phyloP scores from a whole-genome alignment of 805 yeast genomes.

The Yarrowia sp. region DNA sequence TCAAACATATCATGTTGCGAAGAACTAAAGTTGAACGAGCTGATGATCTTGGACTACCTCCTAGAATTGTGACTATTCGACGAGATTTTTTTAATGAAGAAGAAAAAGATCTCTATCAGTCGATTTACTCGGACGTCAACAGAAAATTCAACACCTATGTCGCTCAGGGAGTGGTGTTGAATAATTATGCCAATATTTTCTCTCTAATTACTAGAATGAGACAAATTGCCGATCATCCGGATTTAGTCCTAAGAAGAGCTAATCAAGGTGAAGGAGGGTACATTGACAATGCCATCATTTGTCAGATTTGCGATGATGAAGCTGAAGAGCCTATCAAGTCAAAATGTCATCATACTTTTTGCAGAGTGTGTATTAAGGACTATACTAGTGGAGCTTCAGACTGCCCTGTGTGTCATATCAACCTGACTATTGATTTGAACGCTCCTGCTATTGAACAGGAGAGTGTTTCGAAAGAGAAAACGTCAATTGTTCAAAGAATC shows the following conservation, averaged over 20 bases:
- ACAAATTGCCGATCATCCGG: slow-evolving; percentile 98
- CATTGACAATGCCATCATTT: slow-evolving; percentile 59
- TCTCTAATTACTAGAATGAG: slow-evolving; percentile 96
- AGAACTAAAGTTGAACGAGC: slow-evolving; percentile 96
- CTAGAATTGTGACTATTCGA: slow-evolving; percentile 86
- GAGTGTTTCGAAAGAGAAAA: slow-evolving; percentile 51
- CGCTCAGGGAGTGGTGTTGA: slow-evolving; percentile 92
- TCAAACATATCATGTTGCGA: slow-evolving; percentile 83
- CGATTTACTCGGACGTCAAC: slow-evolving; percentile 80
- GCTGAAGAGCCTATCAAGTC: slow-evolving; percentile 97
- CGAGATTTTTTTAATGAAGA: slow-evolving; percentile 88
- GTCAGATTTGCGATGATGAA: slow-evolving; percentile 94
- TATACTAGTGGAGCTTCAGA: slow-evolving; percentile 74
- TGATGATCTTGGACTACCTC: slow-evolving; percentile 96
- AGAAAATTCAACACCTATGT: slow-evolving; percentile 90
- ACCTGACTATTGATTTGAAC: slow-evolving; percentile 81
- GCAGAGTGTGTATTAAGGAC: slow-evolving; percentile 88
- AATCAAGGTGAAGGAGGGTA: slow-evolving; percentile 42
- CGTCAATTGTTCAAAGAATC: slow-evolving; percentile 80
- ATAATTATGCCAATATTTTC: slow-evolving; percentile 95
- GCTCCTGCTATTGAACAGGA: slow-evolving; percentile 75
- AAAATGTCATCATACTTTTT: slow-evolving; percentile 89
- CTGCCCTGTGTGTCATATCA: slow-evolving; percentile 97
- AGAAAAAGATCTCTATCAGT: slow-evolving; percentile 87
- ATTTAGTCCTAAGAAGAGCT: slow-evolving; percentile 75